phyloP scores from a whole-genome alignment of 805 yeast species.

The Kodamaea nitidulidarum region DNA sequence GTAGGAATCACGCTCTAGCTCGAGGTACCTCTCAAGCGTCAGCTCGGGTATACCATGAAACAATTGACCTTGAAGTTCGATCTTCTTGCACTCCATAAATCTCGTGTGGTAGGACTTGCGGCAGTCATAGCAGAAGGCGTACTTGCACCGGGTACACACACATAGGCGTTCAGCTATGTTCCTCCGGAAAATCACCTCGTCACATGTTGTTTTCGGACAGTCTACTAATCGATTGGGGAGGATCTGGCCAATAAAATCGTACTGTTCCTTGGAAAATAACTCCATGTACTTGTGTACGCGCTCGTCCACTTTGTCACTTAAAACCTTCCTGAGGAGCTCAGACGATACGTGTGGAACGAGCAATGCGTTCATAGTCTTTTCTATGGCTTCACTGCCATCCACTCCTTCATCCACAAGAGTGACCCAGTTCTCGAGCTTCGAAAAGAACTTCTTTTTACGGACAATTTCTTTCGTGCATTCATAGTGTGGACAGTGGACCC shows the following conservation, averaged over 20 bases:
- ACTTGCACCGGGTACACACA: constrained; percentile 46
- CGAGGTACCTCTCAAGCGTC: background rate
- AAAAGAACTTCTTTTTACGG: constrained; percentile 14
- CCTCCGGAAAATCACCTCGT: constrained; percentile 43
- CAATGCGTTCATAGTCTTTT: constrained; percentile 16
- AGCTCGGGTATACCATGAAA: constrained; percentile 21
- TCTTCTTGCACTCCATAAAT: constrained; percentile 39
- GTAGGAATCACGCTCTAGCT: constrained; percentile 2
- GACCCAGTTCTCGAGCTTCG: constrained; percentile 20
- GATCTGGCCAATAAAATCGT: constrained; percentile 39
- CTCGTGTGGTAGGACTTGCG: constrained; percentile 60
- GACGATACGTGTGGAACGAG: constrained; percentile 40
- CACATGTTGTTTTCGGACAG: constrained; percentile 49
- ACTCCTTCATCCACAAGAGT: constrained; percentile 13
- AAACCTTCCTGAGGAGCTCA: constrained; percentile 28
- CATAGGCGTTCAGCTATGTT: constrained; percentile 45
- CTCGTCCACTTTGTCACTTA: constrained; percentile 17
- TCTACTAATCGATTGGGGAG: constrained; percentile 47
- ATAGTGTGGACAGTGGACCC: constrained; percentile 57
- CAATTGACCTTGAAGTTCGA: constrained; percentile 12
- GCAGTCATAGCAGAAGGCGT: constrained; percentile 56
- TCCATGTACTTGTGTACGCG: constrained; percentile 35
- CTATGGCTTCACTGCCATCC: constrained; percentile 2
- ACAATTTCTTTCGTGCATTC: constrained; percentile 35
- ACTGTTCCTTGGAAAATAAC: constrained; percentile 36